Evolutionary conservation across 2,329 filamentous ascomycete species (phyloP).

Genomic region (Emmonsiellopsis sp.): DNA sequence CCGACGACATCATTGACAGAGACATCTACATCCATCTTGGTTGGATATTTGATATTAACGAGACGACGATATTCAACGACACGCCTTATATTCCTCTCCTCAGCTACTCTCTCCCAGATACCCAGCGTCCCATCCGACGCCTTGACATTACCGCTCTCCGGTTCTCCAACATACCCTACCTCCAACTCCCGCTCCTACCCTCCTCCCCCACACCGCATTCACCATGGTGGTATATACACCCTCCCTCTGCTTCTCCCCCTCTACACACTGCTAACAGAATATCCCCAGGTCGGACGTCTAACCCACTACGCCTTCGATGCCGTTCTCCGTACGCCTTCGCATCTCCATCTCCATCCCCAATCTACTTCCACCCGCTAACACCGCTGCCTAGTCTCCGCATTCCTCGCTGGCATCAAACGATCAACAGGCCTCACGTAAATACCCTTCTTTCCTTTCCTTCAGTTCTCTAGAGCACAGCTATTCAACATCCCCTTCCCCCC

Average conservation of each 20-base stretch:
- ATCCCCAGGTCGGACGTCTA: slow-evolving; percentile 79
- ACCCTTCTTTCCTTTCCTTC: slow-evolving; percentile 12
- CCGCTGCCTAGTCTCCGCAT: slow-evolving; percentile 65
- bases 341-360: slow-evolving; percentile 1
- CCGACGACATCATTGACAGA: too few species aligned
- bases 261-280: slow-evolving; percentile 51
- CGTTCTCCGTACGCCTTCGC: slow-evolving; percentile 62
- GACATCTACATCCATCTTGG: too few species aligned
- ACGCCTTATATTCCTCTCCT: too few species aligned
- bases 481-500: background rate
- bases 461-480: background rate
- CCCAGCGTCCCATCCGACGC: too few species aligned
- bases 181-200: background rate
- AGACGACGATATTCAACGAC: too few species aligned
- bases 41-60: too few species aligned
- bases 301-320: slow-evolving; percentile 96
- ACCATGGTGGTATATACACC: slow-evolving; percentile 34
- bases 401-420: slow-evolving; percentile 93
- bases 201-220: slow-evolving; percentile 6
- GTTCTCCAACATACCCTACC: background rate
- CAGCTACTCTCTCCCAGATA: too few species aligned
- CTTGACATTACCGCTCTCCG: too few species aligned
- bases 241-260: slow-evolving; percentile 39
- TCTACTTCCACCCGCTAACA: background rate
- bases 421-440: slow-evolving; percentile 97